A percentile compares a stretch with the other conserved stretches of the same genome.
phyloP scores from a whole-genome alignment of 805 yeast species.

The Barnettozyma vustinii region DNA sequence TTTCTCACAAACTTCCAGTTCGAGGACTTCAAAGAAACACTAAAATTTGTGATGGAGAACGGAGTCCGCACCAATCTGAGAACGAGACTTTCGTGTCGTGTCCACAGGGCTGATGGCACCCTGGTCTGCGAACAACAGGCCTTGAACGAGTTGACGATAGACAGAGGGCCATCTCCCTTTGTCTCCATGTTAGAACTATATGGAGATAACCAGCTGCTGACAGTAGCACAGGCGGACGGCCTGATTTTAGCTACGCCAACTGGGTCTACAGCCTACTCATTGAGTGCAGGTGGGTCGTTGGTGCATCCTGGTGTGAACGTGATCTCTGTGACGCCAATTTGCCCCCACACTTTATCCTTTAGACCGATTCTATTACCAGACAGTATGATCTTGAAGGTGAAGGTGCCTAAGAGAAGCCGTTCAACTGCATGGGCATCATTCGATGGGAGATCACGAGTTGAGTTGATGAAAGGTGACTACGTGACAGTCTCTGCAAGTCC shows the following conservation, averaged over 20 bases:
- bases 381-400: conserved; percentile 78
- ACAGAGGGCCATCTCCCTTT: conserved; percentile 91
- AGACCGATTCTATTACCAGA: conserved; percentile 91
- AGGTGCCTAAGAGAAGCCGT: conserved; percentile 76
- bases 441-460: conserved; percentile 87
- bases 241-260: conserved; percentile 91
- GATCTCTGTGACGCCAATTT: conserved; percentile 88
- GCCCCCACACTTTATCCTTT: conserved; percentile 92
- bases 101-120: conserved; percentile 39
- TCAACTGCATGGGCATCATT: conserved; percentile 96
- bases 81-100: conserved; percentile 83
- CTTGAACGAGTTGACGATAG: conserved; percentile 84
- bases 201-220: conserved; percentile 79
- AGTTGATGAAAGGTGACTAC: conserved; percentile 76
- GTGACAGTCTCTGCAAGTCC: conserved; percentile 81
- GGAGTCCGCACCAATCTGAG: conserved; percentile 78
- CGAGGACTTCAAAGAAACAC: conserved; percentile 58
- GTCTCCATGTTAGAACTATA: conserved; percentile 84
- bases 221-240: conserved; percentile 94
- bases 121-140: conserved; percentile 62
- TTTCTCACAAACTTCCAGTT: conserved; percentile 84
- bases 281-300: conserved; percentile 92
- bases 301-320: conserved; percentile 95
- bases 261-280: conserved; percentile 92
- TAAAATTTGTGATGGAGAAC: conserved; percentile 52